Conservation (phyloP, 768 basidiomycete genomes). For the Hygrophoropsis aurantiaca region DNA sequence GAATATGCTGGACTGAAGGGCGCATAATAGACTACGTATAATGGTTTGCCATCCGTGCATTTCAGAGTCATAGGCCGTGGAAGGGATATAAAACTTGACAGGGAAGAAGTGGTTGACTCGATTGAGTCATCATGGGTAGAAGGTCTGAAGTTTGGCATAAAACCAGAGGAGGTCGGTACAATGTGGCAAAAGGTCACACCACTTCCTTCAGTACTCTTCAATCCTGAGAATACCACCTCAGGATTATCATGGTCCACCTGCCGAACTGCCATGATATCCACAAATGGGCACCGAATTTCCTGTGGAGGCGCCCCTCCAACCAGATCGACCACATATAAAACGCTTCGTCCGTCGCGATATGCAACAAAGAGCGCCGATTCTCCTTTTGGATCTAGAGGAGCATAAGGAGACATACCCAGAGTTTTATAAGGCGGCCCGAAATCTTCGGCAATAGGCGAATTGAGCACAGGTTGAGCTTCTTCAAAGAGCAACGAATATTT, state of each 20-base stretch:
- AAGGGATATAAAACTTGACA: slow-evolving; percentile 10
- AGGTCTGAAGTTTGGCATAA: slow-evolving; percentile 5
- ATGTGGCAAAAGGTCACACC: slow-evolving; percentile 5
- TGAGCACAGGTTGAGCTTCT: too few relatives aligned
- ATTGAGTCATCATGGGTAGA: neutral
- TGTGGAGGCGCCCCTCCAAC: neutral
- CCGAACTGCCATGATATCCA: neutral
- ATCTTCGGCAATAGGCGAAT: slow-evolving; percentile 15
- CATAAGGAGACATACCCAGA: slow-evolving; percentile 18
- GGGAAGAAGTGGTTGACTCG: neutral
- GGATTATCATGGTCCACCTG: neutral
- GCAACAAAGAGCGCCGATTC: slow-evolving; percentile 30
- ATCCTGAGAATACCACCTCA: neutral
- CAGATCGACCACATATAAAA: slow-evolving; percentile 32
- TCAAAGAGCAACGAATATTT: too few relatives aligned
- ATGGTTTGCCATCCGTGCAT: slow-evolving; percentile 23
- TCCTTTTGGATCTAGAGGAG: slow-evolving; percentile 20
- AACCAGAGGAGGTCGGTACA: slow-evolving; percentile 7
- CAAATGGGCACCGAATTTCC: neutral
- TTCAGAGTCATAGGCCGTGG: slow-evolving; percentile 7
- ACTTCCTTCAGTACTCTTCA: slow-evolving; percentile 2
- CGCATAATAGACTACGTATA: slow-evolving; percentile 61
- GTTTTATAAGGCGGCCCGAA: slow-evolving; percentile 17
- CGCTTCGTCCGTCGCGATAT: slow-evolving; percentile 24
- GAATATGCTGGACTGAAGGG: slow-evolving; percentile 61